A percentile compares a stretch with the other conserved stretches of the same genome.
phyloP scores from a whole-genome alignment of 345 rosid species.

The Sonneratia alba region DNA sequence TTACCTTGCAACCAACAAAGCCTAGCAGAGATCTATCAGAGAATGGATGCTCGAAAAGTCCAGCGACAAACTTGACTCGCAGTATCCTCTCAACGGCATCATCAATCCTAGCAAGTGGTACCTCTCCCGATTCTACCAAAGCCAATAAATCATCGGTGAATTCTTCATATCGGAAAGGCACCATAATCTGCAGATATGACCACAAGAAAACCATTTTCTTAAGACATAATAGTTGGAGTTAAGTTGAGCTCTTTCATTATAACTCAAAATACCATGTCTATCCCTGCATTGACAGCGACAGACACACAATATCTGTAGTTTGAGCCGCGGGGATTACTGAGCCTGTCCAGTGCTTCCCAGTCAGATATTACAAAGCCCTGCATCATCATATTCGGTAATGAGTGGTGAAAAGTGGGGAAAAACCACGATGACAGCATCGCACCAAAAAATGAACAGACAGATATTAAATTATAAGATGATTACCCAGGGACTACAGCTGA shows the following conservation, averaged over 20 bases:
- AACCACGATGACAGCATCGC: not conserved
- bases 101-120: constrained; percentile 51
- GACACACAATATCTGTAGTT: constrained; percentile 54
- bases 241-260: not conserved
- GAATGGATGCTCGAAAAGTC: constrained; percentile 71
- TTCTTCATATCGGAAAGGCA: constrained; percentile 47
- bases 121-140: constrained; percentile 67
- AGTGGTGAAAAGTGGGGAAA: not conserved
- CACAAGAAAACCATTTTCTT: constrained; percentile 2
- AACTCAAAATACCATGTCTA: constrained; percentile 57
- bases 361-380: constrained; percentile 83
- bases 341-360: constrained; percentile 76
- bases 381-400: constrained; percentile 7
- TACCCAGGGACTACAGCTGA: not conserved
- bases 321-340: constrained; percentile 51
- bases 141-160: constrained; percentile 39
- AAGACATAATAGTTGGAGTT: not conserved
- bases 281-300: constrained; percentile 72
- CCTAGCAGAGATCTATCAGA: constrained; percentile 57
- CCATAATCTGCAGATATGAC: constrained; percentile 56
- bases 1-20: constrained; percentile 74
- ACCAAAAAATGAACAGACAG: not conserved
- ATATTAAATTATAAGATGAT: not conserved
- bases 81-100: constrained; percentile 83
- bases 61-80: constrained; percentile 75